Base-by-base conservation (phyloP, 2,329 filamentous ascomycete species). In the Amesomyces nigricolor region DNA sequence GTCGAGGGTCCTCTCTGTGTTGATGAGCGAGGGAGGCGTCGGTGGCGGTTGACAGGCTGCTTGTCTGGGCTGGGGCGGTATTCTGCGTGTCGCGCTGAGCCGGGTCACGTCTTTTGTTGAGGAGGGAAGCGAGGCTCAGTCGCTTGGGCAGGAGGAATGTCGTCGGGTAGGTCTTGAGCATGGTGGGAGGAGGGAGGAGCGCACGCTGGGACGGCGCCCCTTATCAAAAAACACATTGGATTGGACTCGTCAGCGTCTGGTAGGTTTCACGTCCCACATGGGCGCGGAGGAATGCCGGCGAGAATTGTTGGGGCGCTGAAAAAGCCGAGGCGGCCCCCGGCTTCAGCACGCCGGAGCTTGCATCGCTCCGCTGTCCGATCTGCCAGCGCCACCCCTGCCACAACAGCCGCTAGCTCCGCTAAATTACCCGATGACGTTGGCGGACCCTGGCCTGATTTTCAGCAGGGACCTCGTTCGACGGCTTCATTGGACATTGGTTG, bases 31-130 rank as follows among this genome's bases (percentile, higher is more conserved):
- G 26, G 51, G 42, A 38, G 17, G 40, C 30, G 8, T 64, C 53
- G 57, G 62, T 61, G 58, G 63, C 65, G 57, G 54, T 62, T 19
- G 65, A 63, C 59, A 78, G 63, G 37, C 52, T 61, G 48, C 26
- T 56, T 9, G 51, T 43, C 22, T 56, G 52, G 22, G 26, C 16
- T 42, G 22, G 43, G 38, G 51, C 48, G 42, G n/a, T 13, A 13
- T 13, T 49, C 44, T 54, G 51, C 44, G 50, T 42, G 30, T 58
- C 50, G 9, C 49, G 39, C 2, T 53, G 57, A 4, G 14, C 42
- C 22, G 22, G 22, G 22, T 26, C 22, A 26, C 22, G 22, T 26
- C 22, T 26, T 26, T 26, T 26, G 22, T 26, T 26, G 26, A 54
- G 14, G 17, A 58, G 44, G 10, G 59, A 56, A 14, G 42, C 53